A percentile compares a stretch with the other conserved stretches of the same genome.
Conservation (phyloP, 2,329 filamentous ascomycete genomes). For the Beauveria brongniartii region DNA sequence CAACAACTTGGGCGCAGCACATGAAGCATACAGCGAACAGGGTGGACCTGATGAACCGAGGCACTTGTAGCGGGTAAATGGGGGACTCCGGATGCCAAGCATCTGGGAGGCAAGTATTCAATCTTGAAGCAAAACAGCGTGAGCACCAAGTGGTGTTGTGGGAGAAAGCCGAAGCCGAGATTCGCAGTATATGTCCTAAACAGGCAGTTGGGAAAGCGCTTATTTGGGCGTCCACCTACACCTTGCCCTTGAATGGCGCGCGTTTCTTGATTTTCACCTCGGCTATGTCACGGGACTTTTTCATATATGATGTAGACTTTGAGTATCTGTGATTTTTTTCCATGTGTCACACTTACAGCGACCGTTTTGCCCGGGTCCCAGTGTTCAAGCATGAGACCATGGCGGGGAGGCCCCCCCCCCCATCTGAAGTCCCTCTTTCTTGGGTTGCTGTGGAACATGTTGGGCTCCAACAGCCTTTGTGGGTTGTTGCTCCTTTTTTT, state of each 20-base stretch:
- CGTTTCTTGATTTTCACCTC: background rate
- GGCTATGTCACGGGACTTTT: background rate
- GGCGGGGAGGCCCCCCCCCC: background rate
- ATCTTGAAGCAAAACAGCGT: background rate
- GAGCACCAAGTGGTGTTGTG: background rate
- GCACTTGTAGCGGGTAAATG: background rate
- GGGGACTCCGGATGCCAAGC: background rate
- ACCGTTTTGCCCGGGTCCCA: background rate
- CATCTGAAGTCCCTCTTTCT: background rate
- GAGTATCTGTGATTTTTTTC: no score
- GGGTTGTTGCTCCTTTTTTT: slow-evolving; percentile 1
- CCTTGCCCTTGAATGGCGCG: no score
- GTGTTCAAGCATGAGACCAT: slow-evolving; percentile 2
- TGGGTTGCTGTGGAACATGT: slow-evolving; percentile 1
- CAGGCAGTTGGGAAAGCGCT: background rate
- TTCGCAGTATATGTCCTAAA: background rate
- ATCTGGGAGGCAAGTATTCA: background rate
- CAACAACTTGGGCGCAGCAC: no score
- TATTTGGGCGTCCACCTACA: no score
- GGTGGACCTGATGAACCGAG: background rate
- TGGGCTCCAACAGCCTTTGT: slow-evolving; percentile 8
- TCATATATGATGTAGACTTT: no score
- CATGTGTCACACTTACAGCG: background rate
- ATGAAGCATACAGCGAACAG: no score
- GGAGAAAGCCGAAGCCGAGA: background rate